phyloP scores from a whole-genome alignment of 129 eudicot genomes.

The Heracleum sosnowskyi region DNA sequence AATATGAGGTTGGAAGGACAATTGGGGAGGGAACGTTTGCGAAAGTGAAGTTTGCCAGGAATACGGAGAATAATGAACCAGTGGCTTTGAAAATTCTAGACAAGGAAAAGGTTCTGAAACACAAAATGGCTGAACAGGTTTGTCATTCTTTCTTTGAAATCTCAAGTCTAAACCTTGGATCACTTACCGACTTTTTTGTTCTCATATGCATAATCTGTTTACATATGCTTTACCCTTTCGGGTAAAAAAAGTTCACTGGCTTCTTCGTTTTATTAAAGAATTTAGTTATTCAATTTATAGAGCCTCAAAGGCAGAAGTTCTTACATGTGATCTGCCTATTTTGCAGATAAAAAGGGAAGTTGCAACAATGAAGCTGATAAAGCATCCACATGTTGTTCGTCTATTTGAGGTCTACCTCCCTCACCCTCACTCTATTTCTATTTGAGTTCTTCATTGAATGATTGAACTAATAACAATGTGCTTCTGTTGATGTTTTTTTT shows the following conservation, averaged over 20 bases:
- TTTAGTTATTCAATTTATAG: neutral
- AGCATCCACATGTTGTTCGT: constrained; percentile 83
- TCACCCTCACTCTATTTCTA: constrained; percentile 7
- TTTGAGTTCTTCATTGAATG: neutral
- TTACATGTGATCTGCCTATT: constrained; percentile 7
- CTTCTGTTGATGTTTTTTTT: neutral
- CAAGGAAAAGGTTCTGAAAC: constrained; percentile 86
- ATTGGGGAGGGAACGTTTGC: constrained; percentile 98
- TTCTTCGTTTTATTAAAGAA: neutral
- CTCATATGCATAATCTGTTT: neutral
- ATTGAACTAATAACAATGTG: neutral
- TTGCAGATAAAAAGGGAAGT: constrained; percentile 88
- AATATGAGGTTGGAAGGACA: constrained; percentile 94
- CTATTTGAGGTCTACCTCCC: constrained; percentile 55
- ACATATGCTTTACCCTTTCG: neutral
- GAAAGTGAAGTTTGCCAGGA: constrained; percentile 88
- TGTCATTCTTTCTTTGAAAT: neutral
- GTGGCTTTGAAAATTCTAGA: constrained; percentile 95
- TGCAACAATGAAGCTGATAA: constrained; percentile 91
- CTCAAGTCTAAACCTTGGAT: neutral
- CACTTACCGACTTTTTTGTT: neutral
- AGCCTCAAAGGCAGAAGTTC: neutral
- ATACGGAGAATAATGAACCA: constrained; percentile 68
- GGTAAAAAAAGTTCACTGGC: neutral
- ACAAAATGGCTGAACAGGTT: constrained; percentile 98